These are phyloP conservation scores for Musa troglodytarum DNA, from an alignment of 176 grass and related monocot species.

Conservation along the genomic window DNA sequence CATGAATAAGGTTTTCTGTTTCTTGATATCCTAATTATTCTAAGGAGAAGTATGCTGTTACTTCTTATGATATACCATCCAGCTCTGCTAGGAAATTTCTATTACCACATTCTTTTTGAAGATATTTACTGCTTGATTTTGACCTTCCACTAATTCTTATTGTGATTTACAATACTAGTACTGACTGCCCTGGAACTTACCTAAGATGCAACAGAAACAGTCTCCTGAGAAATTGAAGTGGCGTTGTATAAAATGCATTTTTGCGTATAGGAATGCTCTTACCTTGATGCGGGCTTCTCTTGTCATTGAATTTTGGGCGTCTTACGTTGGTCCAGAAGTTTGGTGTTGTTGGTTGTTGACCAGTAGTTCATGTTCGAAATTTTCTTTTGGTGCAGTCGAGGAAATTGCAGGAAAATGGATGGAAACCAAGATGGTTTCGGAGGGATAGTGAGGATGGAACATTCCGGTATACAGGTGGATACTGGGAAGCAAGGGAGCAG, in stretches of 20 bases:
- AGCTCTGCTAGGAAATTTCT: no score
- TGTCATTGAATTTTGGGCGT: no score
- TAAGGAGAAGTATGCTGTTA: background rate
- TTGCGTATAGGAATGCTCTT: background rate
- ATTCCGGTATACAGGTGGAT: slow-evolving; percentile 50
- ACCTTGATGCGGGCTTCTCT: background rate
- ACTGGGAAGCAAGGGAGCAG: slow-evolving; percentile 61
- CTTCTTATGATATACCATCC: background rate
- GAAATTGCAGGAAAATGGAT: slow-evolving; percentile 62
- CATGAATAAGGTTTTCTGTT: background rate
- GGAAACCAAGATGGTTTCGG: slow-evolving; percentile 65
- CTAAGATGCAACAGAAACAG: background rate
- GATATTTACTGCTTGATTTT: background rate
- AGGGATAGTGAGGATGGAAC: slow-evolving; percentile 29
- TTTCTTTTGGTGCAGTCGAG: slow-evolving; percentile 31
- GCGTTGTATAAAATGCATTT: background rate
- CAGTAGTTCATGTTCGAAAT: background rate
- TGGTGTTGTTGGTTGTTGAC: background rate
- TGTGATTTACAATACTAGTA: background rate
- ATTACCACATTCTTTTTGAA: background rate
- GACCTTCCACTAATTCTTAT: background rate
- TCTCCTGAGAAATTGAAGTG: background rate
- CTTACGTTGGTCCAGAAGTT: background rate
- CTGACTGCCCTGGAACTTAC: no score
- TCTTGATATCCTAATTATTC: background rate